Base-by-base conservation (phyloP, 106 monocot species). In the Dioscorea zingiberensis region DNA sequence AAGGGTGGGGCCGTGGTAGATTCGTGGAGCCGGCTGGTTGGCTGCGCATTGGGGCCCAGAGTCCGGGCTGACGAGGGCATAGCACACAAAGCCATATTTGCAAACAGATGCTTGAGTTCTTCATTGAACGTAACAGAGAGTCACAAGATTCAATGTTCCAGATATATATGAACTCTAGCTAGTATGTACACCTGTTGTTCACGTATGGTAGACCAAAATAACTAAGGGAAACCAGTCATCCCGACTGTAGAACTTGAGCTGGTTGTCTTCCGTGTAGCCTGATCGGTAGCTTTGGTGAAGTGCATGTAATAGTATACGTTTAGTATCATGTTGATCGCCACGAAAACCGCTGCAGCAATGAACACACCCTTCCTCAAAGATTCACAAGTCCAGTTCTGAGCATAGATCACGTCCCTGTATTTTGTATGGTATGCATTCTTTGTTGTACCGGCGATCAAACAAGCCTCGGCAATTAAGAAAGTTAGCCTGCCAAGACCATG, bases 351-450 rank as follows among this genome's bases (percentile, higher is more conserved):
- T 58, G 81, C 97, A 2, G 97, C 77, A 48, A 98, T 80, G 67
- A 97, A 97, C 6, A 97, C 97, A 23, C 97, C 97, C 60, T 97
- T 97, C 18, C 97, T 55, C 56, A 97, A 69, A 7, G 88, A 88
- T 61, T 85, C 83, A 19, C 97, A 97, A 1, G 97, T 92, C 97
- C 97, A 97, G 73, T 75, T 88, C 27, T 85, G 77, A 22, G 85
- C 97, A 69, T 97, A 89, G 25, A 98, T 69, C 53, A 84, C 70
- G 38, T 78, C 76, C 61, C 92, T 81, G 67, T 86, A 98, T 65
- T 89, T 92, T 0, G 97, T 98, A 74, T 98, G 97, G 75, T 98
- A 98, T 15, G 97, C 97, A 54, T 98, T 98, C 77, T 89, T 92
- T 22, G 84, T 77, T 19, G 97, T 92, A 49, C 97, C 97, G 45